A percentile compares a stretch with the other conserved stretches of the same genome.
Conservation (phyloP, 202 grass and related monocot species). For the Setaria italica region DNA sequence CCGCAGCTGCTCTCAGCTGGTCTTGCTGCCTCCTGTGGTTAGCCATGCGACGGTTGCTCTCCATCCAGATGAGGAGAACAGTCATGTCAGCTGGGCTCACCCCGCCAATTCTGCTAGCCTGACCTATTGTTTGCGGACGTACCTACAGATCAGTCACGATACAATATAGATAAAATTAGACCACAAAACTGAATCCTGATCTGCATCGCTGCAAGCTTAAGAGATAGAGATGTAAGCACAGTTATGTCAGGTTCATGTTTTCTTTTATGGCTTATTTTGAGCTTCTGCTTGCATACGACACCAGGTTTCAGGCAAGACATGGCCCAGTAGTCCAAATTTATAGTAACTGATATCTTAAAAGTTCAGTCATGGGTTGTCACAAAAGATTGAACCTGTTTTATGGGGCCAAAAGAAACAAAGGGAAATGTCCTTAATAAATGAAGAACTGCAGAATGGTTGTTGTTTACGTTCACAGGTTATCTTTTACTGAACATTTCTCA, state of each 20-base stretch:
- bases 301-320: neutral
- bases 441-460: neutral
- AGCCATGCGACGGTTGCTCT: conserved; percentile 74
- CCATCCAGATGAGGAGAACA: conserved; percentile 88
- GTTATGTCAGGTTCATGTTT: neutral
- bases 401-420: neutral
- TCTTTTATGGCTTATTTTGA: conserved; percentile 19
- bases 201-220: conserved; percentile 8
- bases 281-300: conserved; percentile 4
- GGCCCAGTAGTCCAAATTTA: neutral
- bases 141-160: conserved; percentile 49
- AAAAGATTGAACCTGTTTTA: neutral
- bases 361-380: neutral
- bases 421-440: conserved; percentile 11
- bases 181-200: conserved; percentile 2
- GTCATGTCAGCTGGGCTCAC: conserved; percentile 95
- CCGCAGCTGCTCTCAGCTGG: conserved; percentile 47
- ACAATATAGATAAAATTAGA: conserved; percentile 12
- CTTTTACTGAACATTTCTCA: neutral
- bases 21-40: conserved; percentile 60
- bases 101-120: conserved; percentile 87
- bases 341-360: neutral
- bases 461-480: neutral
- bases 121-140: conserved; percentile 83
- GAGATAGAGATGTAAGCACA: neutral